Base-by-base conservation (phyloP, 495 filamentous ascomycete genomes). In the Sphaerosporella brunnea region DNA sequence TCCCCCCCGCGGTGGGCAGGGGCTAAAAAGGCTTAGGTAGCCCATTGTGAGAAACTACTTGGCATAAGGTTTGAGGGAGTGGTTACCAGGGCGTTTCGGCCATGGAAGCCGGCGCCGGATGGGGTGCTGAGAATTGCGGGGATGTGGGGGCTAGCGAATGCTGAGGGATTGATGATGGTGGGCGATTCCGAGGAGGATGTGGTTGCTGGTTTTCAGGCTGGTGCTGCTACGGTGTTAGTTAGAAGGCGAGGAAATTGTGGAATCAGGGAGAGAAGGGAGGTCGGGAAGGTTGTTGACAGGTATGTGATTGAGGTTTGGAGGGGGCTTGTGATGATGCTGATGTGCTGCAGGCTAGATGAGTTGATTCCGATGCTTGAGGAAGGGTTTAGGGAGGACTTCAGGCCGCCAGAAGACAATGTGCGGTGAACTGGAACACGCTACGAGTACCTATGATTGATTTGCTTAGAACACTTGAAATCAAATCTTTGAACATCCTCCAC, bases 161-260 rank as follows among this genome's bases (percentile, higher is more conserved):
- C 49, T 2, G 39, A 43, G 32, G 47, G 46, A 2, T 43, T 67
- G 45, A 65, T 67, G 32, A 66, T 67, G 65, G 64, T 67, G 19
- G 88, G 88, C 4, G 88, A 97, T 58, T 85, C 79, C 45, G 73
- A 92, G 44, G 90, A 97, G 59, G 90, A 97, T 61, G 86, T 97
- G 74, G 84, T 80, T 18, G 82, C 90, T 4, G 90, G 90, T 0
- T 73, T 79, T 52, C 68, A 67, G 36, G 90, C 90, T 8, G 88
- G 88, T 2, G 82, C 87, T 7, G 84, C 84, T 20, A 95, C 90
- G 3, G 85, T 94, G 40, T 62, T 97, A 59, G 70, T 97, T 35
- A 69, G 79, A 10, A 93, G 90, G 61, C 78, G 85, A 37, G 77
- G 70, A 20, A 95, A 95, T 61, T 65, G 60, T 38, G 74, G 82